phyloP scores from a whole-genome alignment of 352 stramenopile genomes.

The Blastocystis sp. region DNA sequence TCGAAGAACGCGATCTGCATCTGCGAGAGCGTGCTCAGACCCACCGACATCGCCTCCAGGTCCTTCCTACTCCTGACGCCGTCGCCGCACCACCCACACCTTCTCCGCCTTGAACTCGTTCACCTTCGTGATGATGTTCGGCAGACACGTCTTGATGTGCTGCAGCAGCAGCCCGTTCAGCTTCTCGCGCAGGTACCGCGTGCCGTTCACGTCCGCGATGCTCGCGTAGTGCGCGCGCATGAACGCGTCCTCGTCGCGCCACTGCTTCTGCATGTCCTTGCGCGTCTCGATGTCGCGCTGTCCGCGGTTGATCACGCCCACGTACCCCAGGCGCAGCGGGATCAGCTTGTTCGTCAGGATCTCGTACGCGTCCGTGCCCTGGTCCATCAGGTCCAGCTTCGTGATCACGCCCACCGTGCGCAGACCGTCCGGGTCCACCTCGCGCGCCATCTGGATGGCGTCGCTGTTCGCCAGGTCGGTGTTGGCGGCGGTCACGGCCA shows the following conservation, averaged over 20 bases:
- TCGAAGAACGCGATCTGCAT: conserved; percentile 89
- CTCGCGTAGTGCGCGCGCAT: conserved; percentile 94
- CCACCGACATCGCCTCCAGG: conserved; percentile 78
- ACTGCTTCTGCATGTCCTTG: conserved; percentile 90
- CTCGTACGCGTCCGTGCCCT: conserved; percentile 91
- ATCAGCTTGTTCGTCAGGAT: conserved; percentile 87
- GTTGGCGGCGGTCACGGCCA: conserved; percentile 97
- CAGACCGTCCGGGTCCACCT: conserved; percentile 87
- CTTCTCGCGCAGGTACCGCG: conserved; percentile 90
- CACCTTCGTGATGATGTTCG: conserved; percentile 92
- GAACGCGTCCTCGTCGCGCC: conserved; percentile 93
- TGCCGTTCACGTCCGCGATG: conserved; percentile 87
- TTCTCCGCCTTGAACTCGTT: conserved; percentile 77
- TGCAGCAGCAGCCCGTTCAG: conserved; percentile 99
- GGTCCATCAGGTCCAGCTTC: conserved; percentile 99
- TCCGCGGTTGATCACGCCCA: conserved; percentile 96
- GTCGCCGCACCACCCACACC: conserved; percentile 88
- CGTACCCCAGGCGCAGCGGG: conserved; percentile 93
- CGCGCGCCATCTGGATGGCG: conserved; percentile 93
- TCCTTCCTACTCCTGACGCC: conserved; percentile 90
- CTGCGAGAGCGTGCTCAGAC: conserved; percentile 82
- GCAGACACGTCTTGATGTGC: conserved; percentile 96
- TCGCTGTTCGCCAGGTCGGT: conserved; percentile 98
- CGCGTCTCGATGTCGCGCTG: conserved; percentile 96
- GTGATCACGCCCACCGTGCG: conserved; percentile 98